Percentiles rank a stretch among this genome's conserved stretches.
phyloP scores from a whole-genome alignment of 257 asterid genomes.

The Ocimum tenuiflorum region DNA sequence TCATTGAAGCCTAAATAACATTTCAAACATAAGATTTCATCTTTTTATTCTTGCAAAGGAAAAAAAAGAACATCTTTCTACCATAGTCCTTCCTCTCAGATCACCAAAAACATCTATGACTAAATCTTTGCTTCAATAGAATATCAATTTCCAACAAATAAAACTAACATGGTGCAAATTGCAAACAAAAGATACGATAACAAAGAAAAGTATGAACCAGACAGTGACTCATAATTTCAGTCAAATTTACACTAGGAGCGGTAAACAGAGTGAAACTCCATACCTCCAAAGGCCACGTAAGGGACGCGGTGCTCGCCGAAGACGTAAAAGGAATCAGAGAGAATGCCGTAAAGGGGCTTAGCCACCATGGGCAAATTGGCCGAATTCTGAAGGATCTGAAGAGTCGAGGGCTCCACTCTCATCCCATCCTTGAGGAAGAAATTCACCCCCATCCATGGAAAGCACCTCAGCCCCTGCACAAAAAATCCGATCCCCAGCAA shows the following conservation, averaged over 20 bases:
- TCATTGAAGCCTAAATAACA: neutral
- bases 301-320: constrained; percentile 93
- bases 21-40: neutral
- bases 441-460: constrained; percentile 91
- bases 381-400: constrained; percentile 89
- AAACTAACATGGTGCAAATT: neutral
- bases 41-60: no score
- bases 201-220: neutral
- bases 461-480: constrained; percentile 92
- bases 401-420: constrained; percentile 67
- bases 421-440: constrained; percentile 87
- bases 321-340: constrained; percentile 80
- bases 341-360: constrained; percentile 73
- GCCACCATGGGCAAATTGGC: constrained; percentile 93
- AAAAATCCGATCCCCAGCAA: constrained; percentile 73
- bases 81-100: neutral
- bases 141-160: neutral
- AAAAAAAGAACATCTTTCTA: no score
- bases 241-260: neutral
- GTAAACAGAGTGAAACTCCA: neutral
- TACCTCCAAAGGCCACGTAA: constrained; percentile 86
- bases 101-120: neutral
- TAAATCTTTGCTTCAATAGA: neutral
- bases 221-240: no score
- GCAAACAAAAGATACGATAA: neutral